Evolutionary conservation across 164 flowering plant genomes (phyloP).

Genomic region (Santalum album): DNA sequence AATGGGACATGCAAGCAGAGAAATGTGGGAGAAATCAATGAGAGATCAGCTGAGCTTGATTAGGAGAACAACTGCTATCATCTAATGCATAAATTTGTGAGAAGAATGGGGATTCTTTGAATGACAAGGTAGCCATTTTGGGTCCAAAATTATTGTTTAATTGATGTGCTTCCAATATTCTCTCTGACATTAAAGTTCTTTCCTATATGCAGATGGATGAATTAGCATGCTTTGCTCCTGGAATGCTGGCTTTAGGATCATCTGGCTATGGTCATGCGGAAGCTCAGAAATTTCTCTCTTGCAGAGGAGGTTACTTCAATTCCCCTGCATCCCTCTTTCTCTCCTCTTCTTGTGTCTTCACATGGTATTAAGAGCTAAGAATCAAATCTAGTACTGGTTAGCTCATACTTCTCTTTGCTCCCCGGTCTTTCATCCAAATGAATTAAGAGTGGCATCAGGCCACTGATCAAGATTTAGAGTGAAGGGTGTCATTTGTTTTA

Average conservation of each 20-base stretch:
- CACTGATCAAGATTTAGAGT: too few species aligned
- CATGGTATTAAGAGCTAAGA: too few species aligned
- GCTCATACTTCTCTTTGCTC: too few species aligned
- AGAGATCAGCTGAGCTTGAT: constrained; percentile 72
- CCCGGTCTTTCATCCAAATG: too few species aligned
- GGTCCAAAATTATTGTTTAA: not conserved
- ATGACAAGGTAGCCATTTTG: constrained; percentile 51
- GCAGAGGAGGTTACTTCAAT: constrained; percentile 72
- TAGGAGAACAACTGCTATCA: constrained; percentile 74
- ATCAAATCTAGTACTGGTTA: too few species aligned
- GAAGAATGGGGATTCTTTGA: constrained; percentile 61
- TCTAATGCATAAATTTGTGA: constrained; percentile 86
- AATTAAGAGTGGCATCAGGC: too few species aligned
- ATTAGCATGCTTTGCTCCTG: constrained; percentile 98
- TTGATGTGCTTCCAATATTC: not conserved
- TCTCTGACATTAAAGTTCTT: constrained; percentile 1
- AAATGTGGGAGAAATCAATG: constrained; percentile 99
- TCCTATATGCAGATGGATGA: constrained; percentile 86
- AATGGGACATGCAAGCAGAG: constrained; percentile 31
- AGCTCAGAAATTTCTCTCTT: constrained; percentile 55
- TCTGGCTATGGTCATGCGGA: constrained; percentile 74
- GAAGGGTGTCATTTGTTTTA: too few species aligned
- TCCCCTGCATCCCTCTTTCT: too few species aligned
- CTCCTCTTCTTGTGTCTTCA: too few species aligned
- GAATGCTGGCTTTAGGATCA: constrained; percentile 95